Evolutionary conservation across 2,329 filamentous ascomycete genomes (phyloP), one percentile per base, ranked within the genome.

Genomic region (Epichloe aotearoae): DNA sequence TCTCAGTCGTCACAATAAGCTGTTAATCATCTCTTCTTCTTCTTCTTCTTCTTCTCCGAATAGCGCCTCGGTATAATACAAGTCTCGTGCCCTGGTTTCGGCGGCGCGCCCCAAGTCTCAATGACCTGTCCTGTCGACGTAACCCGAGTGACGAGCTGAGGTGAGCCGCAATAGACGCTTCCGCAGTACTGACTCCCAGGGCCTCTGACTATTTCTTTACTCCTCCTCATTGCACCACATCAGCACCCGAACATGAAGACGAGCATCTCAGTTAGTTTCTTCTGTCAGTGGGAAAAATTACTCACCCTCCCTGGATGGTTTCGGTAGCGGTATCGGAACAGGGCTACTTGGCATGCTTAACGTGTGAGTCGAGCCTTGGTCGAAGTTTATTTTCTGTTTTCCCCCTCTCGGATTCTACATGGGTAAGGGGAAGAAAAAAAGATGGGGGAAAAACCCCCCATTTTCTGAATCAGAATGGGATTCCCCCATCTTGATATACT

Each of bases 171-270:
- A n/a, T 50, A 54, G 17, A 52, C 46, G 45, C 46, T 48, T n/a
- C 52, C 52, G 39, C 47, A 52, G 45, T 47, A 54, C 14, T 54
- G 50, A 11, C 52, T 54, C 5, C 52, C 52, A 1, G 52, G 52
- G 14, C 50, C 52, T 2, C 20, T 12, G 34, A 46, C 50, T 48
- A 20, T 33, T 34, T 45, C 7, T 23, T 26, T 14, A 11, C 11
- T 23, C 12, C 36, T 14, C 36, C 36, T 14, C 11, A n/a, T 14
- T n/a, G 12, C 36, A 37, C 7, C 36, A n/a, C 6, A 14, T 38
- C 14, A 38, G 36, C 12, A n/a, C 36, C 15, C 15, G 36, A 37
- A 5, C 14, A 14, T n/a, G 15, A 37, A n/a, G 36, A 37, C 12
- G 36, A 14, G 15, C 36, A n/a, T 37, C 36, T 37, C 36, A 3